Evolutionary conservation across 768 basidiomycete species (phyloP).

Genomic region (Podaxis carcinomalis): DNA sequence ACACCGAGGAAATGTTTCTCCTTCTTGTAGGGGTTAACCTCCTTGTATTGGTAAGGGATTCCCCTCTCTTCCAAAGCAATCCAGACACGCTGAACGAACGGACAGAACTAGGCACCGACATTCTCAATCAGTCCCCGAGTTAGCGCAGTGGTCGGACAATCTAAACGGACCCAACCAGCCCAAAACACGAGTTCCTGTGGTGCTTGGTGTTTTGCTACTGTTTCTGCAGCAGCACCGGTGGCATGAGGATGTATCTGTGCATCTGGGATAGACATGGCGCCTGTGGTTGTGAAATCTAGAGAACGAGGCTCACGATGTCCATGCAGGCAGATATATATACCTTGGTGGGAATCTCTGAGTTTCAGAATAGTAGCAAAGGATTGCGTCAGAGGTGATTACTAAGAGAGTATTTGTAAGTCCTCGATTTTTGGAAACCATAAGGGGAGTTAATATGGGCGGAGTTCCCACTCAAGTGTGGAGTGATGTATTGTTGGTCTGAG

Average conservation of each 20-base stretch:
- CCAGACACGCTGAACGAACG: slow-evolving; percentile 60
- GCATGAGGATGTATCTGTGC: slow-evolving; percentile 53
- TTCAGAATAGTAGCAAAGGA: neutral
- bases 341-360: neutral
- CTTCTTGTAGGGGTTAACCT: slow-evolving; percentile 71
- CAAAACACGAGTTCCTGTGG: slow-evolving; percentile 57
- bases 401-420: neutral
- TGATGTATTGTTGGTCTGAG: no score
- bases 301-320: neutral
- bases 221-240: slow-evolving; percentile 48
- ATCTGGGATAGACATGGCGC: neutral
- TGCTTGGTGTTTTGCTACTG: slow-evolving; percentile 47
- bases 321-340: neutral
- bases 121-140: neutral
- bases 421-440: no score
- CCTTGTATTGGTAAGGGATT: slow-evolving; percentile 64
- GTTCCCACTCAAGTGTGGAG: no score
- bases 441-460: no score
- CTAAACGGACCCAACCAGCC: slow-evolving; percentile 47
- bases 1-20: slow-evolving; percentile 44
- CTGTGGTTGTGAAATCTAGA: neutral
- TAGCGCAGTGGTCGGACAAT: neutral
- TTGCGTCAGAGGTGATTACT: neutral
- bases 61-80: slow-evolving; percentile 62
- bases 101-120: slow-evolving; percentile 43